These are phyloP conservation scores for Russula foetens DNA, from an alignment of 768 basidiomycete genomes.

Conservation along the genomic window DNA sequence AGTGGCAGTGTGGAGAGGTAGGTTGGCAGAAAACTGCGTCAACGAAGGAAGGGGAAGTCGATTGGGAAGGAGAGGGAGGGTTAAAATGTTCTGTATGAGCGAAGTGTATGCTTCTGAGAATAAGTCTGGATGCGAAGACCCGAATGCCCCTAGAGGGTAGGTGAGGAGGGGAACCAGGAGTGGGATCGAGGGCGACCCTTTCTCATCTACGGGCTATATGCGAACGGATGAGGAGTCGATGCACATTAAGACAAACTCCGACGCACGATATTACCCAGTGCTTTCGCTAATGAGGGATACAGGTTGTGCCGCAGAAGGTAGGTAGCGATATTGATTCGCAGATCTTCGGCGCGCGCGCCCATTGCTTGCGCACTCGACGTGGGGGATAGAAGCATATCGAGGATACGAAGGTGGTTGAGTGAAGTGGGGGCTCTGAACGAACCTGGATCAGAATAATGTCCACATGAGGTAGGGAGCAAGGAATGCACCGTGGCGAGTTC, in stretches of 20 bases:
- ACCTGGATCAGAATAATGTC: background rate
- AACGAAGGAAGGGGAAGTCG: constrained; percentile 57
- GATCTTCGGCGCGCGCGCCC: constrained; percentile 3
- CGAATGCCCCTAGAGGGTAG: constrained; percentile 42
- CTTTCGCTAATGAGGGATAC: constrained; percentile 28
- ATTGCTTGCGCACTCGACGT: background rate
- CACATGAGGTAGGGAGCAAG: background rate
- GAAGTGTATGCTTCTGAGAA: constrained; percentile 10
- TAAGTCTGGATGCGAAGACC: background rate
- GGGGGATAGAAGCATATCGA: constrained; percentile 6
- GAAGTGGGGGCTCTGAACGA: constrained; percentile 3
- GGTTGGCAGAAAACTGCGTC: constrained; percentile 50
- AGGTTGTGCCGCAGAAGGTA: constrained; percentile 1
- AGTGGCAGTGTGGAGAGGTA: constrained; percentile 45
- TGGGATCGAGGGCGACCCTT: constrained; percentile 44
- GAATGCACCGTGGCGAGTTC: constrained; percentile 40
- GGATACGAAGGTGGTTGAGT: background rate
- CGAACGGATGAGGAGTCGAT: background rate
- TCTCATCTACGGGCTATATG: constrained; percentile 46
- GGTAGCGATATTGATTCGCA: background rate
- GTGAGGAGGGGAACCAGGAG: constrained; percentile 54
- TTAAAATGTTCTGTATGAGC: constrained; percentile 8
- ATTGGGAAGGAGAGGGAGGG: constrained; percentile 69
- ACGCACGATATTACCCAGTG: constrained; percentile 47
- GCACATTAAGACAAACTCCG: background rate